Evolutionary conservation across 371 early-diverging fungal genomes (phyloP), one percentile per base, ranked within the genome.

Genomic region (Lichtheimia ramosa): DNA sequence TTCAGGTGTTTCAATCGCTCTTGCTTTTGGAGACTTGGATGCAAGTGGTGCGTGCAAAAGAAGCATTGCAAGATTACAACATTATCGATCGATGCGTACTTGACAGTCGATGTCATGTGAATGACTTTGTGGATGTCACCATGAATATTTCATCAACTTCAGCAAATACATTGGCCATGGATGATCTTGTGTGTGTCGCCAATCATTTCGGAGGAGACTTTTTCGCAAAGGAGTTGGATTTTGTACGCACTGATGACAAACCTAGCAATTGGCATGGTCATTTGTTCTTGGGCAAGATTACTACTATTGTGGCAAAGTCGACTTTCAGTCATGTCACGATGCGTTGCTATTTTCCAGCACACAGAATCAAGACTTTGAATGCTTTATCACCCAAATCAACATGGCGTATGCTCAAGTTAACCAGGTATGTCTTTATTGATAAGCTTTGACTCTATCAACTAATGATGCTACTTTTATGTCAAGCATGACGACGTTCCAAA

Each of bases 21-120:
- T 54, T 95, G 43, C 59, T 95, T 15, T 66, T 93, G 7, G 98
- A 97, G 69, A 83, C 88, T 49, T 95, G 95, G 95, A 79, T 85
- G 62, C 92, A 93, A 60, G 64, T 96, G 24, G 67, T 84, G 58
- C 81, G 89, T 10, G 79, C 91, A 1, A 83, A 84, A 40, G 93
- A 93, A 52, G 86, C 89, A 48, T 66, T 72, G n/a, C 58, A 71
- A 2, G 70, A 86, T 28, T 58, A 77, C 4, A 73, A 80, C 58
- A 62, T 74, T 5, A 62, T 85, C 42, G 70, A 81, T 48, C 53
- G 79, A 4, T 69, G 81, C n/a, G 53, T 77, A 2, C 67, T 84
- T 0, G 67, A 77, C 40, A 79, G 81, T 15, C 85, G 86, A 0
- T 80, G 83, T 40, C 83, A 85, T 53, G 83, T 90, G 23, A 89